A percentile compares a stretch with the other conserved stretches of the same genome.
Evolutionary conservation across 106 monocot species (phyloP).

Genomic region (Dioscorea dumetorum): DNA sequence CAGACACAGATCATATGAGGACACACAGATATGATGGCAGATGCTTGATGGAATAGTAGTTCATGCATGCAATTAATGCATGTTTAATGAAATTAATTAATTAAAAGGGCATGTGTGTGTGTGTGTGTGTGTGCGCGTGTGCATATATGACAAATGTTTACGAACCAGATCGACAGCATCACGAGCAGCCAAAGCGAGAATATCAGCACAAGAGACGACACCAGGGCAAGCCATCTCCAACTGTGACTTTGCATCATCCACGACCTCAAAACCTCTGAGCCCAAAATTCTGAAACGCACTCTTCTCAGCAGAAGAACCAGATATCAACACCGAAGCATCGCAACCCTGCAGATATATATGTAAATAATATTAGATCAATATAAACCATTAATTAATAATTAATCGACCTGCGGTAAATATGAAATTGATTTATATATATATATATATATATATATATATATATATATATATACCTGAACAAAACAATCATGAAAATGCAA

Average conservation of each 20-base stretch:
- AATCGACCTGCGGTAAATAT: no score
- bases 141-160: no score
- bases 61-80: no score
- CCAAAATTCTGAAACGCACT: constrained; percentile 38
- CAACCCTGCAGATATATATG: constrained; percentile 36
- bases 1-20: background rate
- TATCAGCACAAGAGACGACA: constrained; percentile 57
- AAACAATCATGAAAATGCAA: constrained; percentile 71
- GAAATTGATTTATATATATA: no score
- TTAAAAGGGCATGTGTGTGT: background rate
- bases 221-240: constrained; percentile 44
- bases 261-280: constrained; percentile 53
- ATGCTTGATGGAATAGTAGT: no score
- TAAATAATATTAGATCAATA: no score
- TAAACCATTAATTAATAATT: no score
- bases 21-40: no score
- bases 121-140: background rate
- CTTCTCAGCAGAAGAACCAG: constrained; percentile 46
- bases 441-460: no score
- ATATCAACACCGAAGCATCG: constrained; percentile 50
- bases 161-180: constrained; percentile 49
- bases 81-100: background rate
- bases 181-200: constrained; percentile 51
- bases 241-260: constrained; percentile 53
- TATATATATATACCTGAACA: constrained; percentile 40